A percentile compares a stretch with the other conserved stretches of the same genome.
phyloP scores from a whole-genome alignment of 495 filamentous ascomycete species.

The Xylaria sp. region DNA sequence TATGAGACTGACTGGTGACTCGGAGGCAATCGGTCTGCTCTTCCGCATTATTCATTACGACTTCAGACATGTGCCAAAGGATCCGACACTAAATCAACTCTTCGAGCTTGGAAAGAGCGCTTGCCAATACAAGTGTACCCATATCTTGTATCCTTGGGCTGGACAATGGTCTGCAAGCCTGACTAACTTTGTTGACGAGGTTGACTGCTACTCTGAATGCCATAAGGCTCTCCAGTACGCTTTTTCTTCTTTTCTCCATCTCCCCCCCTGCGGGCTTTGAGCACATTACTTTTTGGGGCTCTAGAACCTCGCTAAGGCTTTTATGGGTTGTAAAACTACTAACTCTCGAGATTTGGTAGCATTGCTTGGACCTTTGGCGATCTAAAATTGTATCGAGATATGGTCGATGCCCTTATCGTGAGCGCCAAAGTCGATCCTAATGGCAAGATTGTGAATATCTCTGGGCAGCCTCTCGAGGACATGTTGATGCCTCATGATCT shows the following conservation, averaged over 20 bases:
- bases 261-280: no score
- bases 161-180: slow-evolving; percentile 22
- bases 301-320: neutral
- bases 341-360: neutral
- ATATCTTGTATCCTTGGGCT: slow-evolving; percentile 31
- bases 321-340: neutral
- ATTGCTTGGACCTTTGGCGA: slow-evolving; percentile 31
- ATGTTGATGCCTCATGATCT: slow-evolving; percentile 27
- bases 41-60: slow-evolving; percentile 32
- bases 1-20: slow-evolving; percentile 11
- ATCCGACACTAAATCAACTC: slow-evolving; percentile 20
- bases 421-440: slow-evolving; percentile 20
- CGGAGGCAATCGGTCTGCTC: slow-evolving; percentile 14
- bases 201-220: slow-evolving; percentile 17
- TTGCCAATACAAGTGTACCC: slow-evolving; percentile 27
- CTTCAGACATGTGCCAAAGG: slow-evolving; percentile 15
- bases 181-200: neutral
- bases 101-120: slow-evolving; percentile 20
- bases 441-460: slow-evolving; percentile 26
- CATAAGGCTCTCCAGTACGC: slow-evolving; percentile 27
- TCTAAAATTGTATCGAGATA: slow-evolving; percentile 27
- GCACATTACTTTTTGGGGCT: neutral
- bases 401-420: slow-evolving; percentile 26
- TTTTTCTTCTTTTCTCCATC: neutral
- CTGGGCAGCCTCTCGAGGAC: slow-evolving; percentile 18